phyloP scores from a whole-genome alignment of 139 green algal species.

The Auxenochlorella protothecoides region DNA sequence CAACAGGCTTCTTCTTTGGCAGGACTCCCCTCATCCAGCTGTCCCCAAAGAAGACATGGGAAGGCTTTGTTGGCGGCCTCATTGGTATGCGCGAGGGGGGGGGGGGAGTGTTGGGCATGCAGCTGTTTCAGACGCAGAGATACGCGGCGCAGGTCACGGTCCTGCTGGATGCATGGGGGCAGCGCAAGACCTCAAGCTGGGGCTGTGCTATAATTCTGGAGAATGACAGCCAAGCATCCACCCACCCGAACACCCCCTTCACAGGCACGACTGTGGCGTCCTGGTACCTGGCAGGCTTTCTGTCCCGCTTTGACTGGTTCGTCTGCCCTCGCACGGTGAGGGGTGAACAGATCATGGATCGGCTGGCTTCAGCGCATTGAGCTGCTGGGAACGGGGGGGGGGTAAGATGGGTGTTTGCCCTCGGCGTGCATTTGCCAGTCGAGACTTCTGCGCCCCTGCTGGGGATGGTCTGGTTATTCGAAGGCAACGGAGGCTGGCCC shows the following conservation, averaged over 20 bases:
- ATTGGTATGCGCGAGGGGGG: slow-evolving; percentile 43
- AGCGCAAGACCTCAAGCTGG: background rate
- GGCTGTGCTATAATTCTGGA: too few species aligned
- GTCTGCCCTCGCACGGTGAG: slow-evolving; percentile 72
- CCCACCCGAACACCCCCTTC: background rate
- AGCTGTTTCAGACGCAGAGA: background rate
- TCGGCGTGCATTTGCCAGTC: too few species aligned
- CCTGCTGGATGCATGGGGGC: background rate
- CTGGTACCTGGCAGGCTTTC: slow-evolving; percentile 54
- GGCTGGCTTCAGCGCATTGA: too few species aligned
- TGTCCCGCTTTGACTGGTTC: slow-evolving; percentile 76
- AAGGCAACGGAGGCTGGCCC: background rate
- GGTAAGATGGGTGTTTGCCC: too few species aligned
- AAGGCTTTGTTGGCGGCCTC: slow-evolving; percentile 91
- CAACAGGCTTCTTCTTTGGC: slow-evolving; percentile 83
- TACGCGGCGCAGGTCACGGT: too few species aligned
- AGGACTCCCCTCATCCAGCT: slow-evolving; percentile 94
- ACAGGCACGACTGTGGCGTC: slow-evolving; percentile 43
- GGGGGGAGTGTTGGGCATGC: background rate
- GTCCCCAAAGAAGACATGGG: slow-evolving; percentile 99
- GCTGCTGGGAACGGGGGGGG: too few species aligned
- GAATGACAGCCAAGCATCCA: background rate
- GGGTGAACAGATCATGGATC: too few species aligned
- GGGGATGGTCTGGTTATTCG: background rate
- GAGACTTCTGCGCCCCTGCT: too few species aligned